These are phyloP conservation scores for Melampsora americana DNA, from an alignment of 1,284 basidiomycete species.

Conservation along the genomic window DNA sequence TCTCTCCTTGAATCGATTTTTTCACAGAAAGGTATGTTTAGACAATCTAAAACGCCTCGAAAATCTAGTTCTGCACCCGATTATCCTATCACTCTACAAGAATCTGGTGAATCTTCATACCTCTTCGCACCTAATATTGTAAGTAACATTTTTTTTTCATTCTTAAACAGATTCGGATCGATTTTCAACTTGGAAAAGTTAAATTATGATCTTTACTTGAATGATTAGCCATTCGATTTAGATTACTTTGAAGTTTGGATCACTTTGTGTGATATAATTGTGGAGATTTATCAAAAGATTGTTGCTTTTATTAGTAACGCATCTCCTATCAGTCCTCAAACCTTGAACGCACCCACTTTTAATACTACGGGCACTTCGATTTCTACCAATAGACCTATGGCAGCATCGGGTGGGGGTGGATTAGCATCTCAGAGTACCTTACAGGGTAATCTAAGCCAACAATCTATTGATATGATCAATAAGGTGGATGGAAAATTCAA, in stretches of 20 bases:
- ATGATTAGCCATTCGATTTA: constrained; percentile 68
- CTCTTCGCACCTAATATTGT: constrained; percentile 67
- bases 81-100: constrained; percentile 63
- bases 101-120: constrained; percentile 66
- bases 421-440: constrained; percentile 21
- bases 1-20: constrained; percentile 32
- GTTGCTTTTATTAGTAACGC: constrained; percentile 62
- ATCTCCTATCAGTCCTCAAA: constrained; percentile 54
- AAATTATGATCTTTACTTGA: not conserved
- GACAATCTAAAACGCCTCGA: constrained; percentile 61
- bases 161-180: not conserved
- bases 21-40: constrained; percentile 57
- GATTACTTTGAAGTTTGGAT: constrained; percentile 82
- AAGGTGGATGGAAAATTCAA: constrained; percentile 79
- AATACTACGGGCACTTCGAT: constrained; percentile 26
- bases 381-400: constrained; percentile 5
- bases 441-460: constrained; percentile 49
- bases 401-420: constrained; percentile 34
- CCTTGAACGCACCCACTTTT: constrained; percentile 40
- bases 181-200: not conserved
- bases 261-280: constrained; percentile 77
- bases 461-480: constrained; percentile 63
- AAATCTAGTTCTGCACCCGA: constrained; percentile 62
- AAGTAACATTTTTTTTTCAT: not conserved
- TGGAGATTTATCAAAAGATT: constrained; percentile 79